Evolutionary conservation across 331 rosid genomes (phyloP).

Genomic region (Quercus tomentella): DNA sequence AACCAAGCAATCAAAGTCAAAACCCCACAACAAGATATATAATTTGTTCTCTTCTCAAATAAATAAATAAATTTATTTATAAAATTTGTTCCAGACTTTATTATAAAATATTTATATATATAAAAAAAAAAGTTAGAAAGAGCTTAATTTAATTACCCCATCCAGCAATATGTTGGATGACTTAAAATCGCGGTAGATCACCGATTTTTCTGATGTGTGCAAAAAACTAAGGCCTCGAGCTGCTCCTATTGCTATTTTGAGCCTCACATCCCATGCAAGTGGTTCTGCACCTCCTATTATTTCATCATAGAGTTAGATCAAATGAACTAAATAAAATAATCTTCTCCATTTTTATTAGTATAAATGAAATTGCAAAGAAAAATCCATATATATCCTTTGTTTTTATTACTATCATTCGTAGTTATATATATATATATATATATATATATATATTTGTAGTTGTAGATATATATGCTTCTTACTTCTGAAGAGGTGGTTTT

Average conservation of each 20-base stretch:
- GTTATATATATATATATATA: neutral
- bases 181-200: conserved; percentile 88
- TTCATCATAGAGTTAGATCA: neutral
- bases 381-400: too few species aligned
- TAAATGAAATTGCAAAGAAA: neutral
- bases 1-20: neutral
- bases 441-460: neutral
- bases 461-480: neutral
- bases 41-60: too few species aligned
- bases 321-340: neutral
- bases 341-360: neutral
- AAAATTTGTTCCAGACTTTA: too few species aligned
- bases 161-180: conserved; percentile 83
- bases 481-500: conserved; percentile 83
- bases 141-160: conserved; percentile 21
- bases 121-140: neutral
- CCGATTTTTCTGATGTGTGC: conserved; percentile 61
- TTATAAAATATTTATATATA: too few species aligned
- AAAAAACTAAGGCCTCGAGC: conserved; percentile 68
- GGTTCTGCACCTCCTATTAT: conserved; percentile 55
- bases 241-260: conserved; percentile 83
- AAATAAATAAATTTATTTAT: too few species aligned
- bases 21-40: too few species aligned
- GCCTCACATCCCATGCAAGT: conserved; percentile 64
- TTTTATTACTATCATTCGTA: neutral